These are phyloP conservation scores for Trichoderma sp. DNA, from an alignment of 2,329 filamentous ascomycete species.

Conservation along the genomic window DNA sequence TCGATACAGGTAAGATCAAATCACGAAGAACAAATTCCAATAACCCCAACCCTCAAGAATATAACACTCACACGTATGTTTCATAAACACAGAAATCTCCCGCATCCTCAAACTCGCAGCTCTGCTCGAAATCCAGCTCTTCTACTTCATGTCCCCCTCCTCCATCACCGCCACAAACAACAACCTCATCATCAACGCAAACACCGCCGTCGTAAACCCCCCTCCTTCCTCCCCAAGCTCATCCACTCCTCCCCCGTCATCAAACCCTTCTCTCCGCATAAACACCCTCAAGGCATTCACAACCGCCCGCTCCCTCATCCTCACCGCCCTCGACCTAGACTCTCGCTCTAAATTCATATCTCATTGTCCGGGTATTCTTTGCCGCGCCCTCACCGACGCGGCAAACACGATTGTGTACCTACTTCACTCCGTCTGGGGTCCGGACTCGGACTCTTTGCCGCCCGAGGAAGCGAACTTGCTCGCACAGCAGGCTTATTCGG, in stretches of 20 bases:
- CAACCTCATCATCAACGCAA: not conserved
- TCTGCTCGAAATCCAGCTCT: conserved; percentile 52
- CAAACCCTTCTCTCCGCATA: conserved; percentile 34
- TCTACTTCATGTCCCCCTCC: conserved; percentile 46
- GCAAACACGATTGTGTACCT: conserved; percentile 45
- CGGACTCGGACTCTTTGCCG: conserved; percentile 28
- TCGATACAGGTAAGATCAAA: conserved; percentile 44
- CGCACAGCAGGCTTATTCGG: conserved; percentile 33
- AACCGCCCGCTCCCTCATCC: conserved; percentile 47
- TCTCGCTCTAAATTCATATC: conserved; percentile 38
- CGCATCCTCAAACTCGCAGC: conserved; percentile 49
- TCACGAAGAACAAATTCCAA: not conserved
- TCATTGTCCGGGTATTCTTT: conserved; percentile 50
- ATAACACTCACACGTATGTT: not conserved
- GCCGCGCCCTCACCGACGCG: conserved; percentile 46
- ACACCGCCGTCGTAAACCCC: not conserved
- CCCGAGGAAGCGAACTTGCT: conserved; percentile 32
- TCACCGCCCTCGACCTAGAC: conserved; percentile 43
- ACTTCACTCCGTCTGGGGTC: conserved; percentile 43
- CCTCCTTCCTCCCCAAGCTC: not conserved
- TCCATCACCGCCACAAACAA: conserved; percentile 1
- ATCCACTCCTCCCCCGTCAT: not conserved
- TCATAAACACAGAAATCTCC: conserved; percentile 41
- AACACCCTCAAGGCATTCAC: conserved; percentile 47
- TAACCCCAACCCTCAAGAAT: not conserved